These are phyloP conservation scores for Irpex rosettiformis DNA, from an alignment of 1,284 basidiomycete species.

Conservation along the genomic window DNA sequence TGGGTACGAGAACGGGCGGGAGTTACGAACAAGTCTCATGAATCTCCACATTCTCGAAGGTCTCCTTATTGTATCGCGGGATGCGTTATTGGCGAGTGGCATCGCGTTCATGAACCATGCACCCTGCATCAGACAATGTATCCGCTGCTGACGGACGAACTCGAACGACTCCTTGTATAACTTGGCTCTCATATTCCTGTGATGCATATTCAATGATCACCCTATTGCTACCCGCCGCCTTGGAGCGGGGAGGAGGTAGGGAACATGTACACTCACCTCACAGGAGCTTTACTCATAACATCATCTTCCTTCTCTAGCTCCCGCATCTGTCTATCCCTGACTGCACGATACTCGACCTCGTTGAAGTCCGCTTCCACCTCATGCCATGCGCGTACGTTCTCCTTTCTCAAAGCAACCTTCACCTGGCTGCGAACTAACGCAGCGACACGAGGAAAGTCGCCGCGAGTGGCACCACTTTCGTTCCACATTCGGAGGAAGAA, in stretches of 20 bases:
- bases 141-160: constrained; percentile 88
- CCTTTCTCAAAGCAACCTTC: constrained; percentile 73
- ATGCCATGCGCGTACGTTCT: constrained; percentile 80
- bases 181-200: constrained; percentile 80
- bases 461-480: constrained; percentile 80
- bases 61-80: constrained; percentile 50
- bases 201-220: constrained; percentile 1
- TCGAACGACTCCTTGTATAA: constrained; percentile 91
- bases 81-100: constrained; percentile 41
- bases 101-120: constrained; percentile 87
- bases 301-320: constrained; percentile 93
- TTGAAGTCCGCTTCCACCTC: constrained; percentile 85
- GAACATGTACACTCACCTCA: constrained; percentile 54
- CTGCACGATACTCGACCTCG: constrained; percentile 81
- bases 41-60: constrained; percentile 73
- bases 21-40: constrained; percentile 60
- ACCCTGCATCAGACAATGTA: constrained; percentile 85
- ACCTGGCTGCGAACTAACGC: constrained; percentile 86
- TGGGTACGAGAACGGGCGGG: neutral
- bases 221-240: neutral
- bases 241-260: neutral
- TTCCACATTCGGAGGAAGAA: constrained; percentile 97
- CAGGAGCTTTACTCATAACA: constrained; percentile 77
- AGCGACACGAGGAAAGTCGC: constrained; percentile 80
- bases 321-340: constrained; percentile 92